Evolutionary conservation across 495 filamentous ascomycete species (phyloP).

Genomic region (Daldinia vernicosa): DNA sequence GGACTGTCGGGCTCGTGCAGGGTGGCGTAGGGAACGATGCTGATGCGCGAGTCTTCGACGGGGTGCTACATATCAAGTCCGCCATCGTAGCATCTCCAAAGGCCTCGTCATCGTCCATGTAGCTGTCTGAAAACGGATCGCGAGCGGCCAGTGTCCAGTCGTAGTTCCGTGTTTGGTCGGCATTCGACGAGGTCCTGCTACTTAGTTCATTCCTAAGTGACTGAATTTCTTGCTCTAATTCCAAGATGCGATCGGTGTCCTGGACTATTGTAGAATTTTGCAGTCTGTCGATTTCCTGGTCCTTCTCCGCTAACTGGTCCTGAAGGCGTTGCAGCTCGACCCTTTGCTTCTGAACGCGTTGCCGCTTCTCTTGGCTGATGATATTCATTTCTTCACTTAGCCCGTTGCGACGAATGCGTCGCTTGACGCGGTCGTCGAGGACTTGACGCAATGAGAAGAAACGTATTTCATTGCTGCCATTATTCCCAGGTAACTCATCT

Average conservation of each 20-base stretch:
- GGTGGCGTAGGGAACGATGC: conserved; percentile 62
- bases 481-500: conserved; percentile 45
- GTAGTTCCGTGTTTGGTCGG: conserved; percentile 41
- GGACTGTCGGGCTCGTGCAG: conserved; percentile 52
- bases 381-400: conserved; percentile 79
- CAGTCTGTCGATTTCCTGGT: conserved; percentile 59
- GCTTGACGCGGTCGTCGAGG: conserved; percentile 74
- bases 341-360: conserved; percentile 49
- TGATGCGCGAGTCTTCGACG: conserved; percentile 43
- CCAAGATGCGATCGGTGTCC: conserved; percentile 53
- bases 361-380: conserved; percentile 66
- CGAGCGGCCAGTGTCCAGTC: conserved; percentile 56
- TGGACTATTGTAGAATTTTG: conserved; percentile 58
- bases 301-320: conserved; percentile 60
- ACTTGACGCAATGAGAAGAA: conserved; percentile 76
- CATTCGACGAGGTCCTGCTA: conserved; percentile 42
- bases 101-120: conserved; percentile 50
- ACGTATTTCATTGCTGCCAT: conserved; percentile 47
- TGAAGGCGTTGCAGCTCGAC: conserved; percentile 60
- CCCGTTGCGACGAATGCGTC: conserved; percentile 73
- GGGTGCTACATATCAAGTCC: conserved; percentile 55
- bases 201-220: conserved; percentile 44
- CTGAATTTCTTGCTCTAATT: conserved; percentile 55
- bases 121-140: conserved; percentile 54
- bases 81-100: conserved; percentile 52